Base-by-base conservation (phyloP, 805 yeast genomes). In the Hemisphaericaspora nanyangensis region DNA sequence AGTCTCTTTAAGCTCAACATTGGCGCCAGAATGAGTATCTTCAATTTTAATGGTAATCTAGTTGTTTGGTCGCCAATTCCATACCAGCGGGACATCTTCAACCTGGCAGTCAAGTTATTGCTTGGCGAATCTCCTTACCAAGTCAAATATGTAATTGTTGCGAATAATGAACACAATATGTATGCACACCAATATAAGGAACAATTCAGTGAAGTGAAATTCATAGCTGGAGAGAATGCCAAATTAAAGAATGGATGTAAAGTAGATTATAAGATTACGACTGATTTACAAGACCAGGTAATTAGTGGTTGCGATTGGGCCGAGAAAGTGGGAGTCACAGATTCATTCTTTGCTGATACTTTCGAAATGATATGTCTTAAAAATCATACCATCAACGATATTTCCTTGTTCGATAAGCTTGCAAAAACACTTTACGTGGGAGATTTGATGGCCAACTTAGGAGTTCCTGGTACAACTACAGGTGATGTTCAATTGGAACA, bases 81-180 rank as follows among this genome's bases (percentile, higher is more conserved):
- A 17, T 34, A 34, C 13, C 15, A 34, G 15, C 24, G 26, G 26
- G 22, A 16, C 6, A 25, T 17, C 7, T 34, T 34, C 22, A 34
- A 15, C 7, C 17, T 54, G 28, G 64, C 72, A 1, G 34, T 76
- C 35, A 40, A 49, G 17, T 44, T 58, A 22, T 40, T 54, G 7
- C 45, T 58, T 2, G 58, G 55, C 12, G 35, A 32, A 13, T 17
- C 27, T 22, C 58, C 19, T 7, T 34, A 34, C 17, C 12, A 16
- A 12, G 24, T 34, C 11, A 34, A 59, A 15, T 71, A 74, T 41
- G 58, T 77, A 17, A 63, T 80, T 29, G 63, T 79, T 34, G 82
- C 84, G 3, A 82, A 80, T 47, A 48, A 44, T 25, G 80, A 76
- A 46, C 86, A 80, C 50, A 75, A 80, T 2, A 55, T 79, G 74